Percentiles rank a stretch among this genome's conserved stretches.
Evolutionary conservation across 306 rosid genomes (phyloP).

Genomic region (Vachellia collinsii): DNA sequence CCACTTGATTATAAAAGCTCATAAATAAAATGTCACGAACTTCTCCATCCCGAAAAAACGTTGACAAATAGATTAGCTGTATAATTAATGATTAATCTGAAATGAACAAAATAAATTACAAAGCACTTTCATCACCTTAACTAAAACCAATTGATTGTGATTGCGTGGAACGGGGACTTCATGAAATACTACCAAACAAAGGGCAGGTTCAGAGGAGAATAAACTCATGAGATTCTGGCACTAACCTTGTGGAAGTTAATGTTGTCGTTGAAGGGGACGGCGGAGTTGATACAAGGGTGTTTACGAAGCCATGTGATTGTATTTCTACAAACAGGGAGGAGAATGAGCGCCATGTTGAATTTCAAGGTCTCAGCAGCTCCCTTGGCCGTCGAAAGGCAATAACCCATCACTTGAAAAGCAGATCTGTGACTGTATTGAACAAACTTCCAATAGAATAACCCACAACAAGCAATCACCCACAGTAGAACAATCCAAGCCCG

Average conservation of each 20-base stretch:
- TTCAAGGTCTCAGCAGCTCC: slow-evolving; percentile 90
- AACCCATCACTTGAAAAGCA: slow-evolving; percentile 88
- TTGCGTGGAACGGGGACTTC: background rate
- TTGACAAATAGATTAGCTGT: no score
- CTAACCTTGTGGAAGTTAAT: slow-evolving; percentile 83
- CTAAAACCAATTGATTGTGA: slow-evolving; percentile 6
- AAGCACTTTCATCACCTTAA: background rate
- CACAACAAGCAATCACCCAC: slow-evolving; percentile 58
- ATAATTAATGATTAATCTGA: background rate
- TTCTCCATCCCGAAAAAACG: background rate
- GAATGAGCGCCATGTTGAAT: slow-evolving; percentile 83
- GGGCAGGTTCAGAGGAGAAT: background rate
- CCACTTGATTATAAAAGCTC: background rate
- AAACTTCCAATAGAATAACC: slow-evolving; percentile 80
- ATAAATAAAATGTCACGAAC: background rate
- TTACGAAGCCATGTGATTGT: slow-evolving; percentile 78
- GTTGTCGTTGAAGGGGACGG: slow-evolving; percentile 75
- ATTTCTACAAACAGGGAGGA: slow-evolving; percentile 81
- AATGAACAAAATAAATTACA: background rate
- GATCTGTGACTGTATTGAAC: slow-evolving; percentile 58
- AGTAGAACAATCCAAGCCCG: slow-evolving; percentile 67
- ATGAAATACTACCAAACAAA: background rate
- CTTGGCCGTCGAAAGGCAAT: slow-evolving; percentile 80
- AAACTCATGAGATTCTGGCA: background rate
- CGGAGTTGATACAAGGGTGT: slow-evolving; percentile 50